Evolutionary conservation across 495 filamentous ascomycete genomes (phyloP), one percentile per base, ranked within the genome.

Genomic region (Rostrohypoxylon terebratum): DNA sequence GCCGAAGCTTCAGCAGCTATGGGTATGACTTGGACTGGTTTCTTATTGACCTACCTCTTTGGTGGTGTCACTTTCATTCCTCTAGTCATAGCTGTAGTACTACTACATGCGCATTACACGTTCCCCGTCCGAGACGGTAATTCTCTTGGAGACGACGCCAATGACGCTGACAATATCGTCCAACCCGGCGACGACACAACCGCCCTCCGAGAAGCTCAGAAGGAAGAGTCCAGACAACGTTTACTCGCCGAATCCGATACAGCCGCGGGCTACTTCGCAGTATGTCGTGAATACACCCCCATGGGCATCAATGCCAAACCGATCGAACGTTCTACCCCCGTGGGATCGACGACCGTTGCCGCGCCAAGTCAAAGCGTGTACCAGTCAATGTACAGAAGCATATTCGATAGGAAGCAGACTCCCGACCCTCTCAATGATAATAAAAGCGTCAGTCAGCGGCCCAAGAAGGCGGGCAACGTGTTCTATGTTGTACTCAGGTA

Each of bases 381-480:
- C 76, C 96, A 98, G 86, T 89, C 91, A 78, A 97, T 99, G 96
- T 98, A 98, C 79, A 85, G 94, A 73, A 96, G 92, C 79, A 88
- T 99, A 50, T 99, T 99, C 77, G 95, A 98, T 69, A 88, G 96
- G 54, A 95, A 92, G 73, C 83, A 86, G 66, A 80, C 71, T 1
- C 79, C 86, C 2, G 83, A 81, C 7, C 85, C 85, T 4, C 59
- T 85, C 11, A 84, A 86, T 61, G 81, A 81, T 54, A 82, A 83
- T 70, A 82, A 78, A 48, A 67, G 61, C 33, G 77, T 67, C 64
- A 86, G 86, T 64, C 92, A 89, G 79, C 88, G 86, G 47, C 86
- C 85, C 50, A 94, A 90, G 79, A 90, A 88, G 73, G 90, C 91
- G 34, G 86, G 91, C 36, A 97, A 97, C 79, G 91, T 97, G n/a